Evolutionary conservation across 2,329 filamentous ascomycete species (phyloP), one percentile per base, ranked within the genome.

Genomic region (Exophiala mesophila): DNA sequence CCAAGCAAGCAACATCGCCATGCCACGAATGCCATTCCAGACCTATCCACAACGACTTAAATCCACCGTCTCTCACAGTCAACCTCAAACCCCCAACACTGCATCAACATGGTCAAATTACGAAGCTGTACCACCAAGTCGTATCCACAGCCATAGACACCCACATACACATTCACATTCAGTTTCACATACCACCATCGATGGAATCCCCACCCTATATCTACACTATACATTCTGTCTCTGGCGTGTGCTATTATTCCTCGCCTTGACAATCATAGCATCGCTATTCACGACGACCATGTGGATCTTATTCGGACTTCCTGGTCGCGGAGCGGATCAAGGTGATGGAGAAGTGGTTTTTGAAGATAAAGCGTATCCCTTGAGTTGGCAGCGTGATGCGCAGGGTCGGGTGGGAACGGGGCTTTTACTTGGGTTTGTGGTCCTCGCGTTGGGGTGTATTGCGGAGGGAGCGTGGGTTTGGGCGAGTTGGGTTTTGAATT

Each of bases 291-390:
- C 52, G 3, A 36, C 40, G 12, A 39, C 45, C 9, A 39, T 54
- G 31, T 57, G 55, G 55, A 45, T 56, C 28, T 26, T 57, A 13
- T 52, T 57, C 35, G 55, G 55, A 7, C 36, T 53, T 9, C 55
- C 55, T 2, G 55, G 55, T 15, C 36, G 45, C 7, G 38, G 41
- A 9, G 36, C 44, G 21, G 39, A 39, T 16, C 36, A 42, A 29
- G 44, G 50, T 15, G 39, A 46, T 21, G 43, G 41, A 31, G 29
- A 15, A 4, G 45, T 44, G 13, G n/a, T 30, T 12, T 23, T 43
- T 5, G 32, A 34, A 13, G 44, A 39, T 10, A 10, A 32, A n/a
- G 33, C 23, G 21, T 44, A 45, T 15, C 16, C 30, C 6, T 15
- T 45, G 19, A 42, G 40, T 28, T 57, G 54, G 52, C 30, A 44